Conservation (phyloP, 345 rosid species). For the Pelargonium nanum region DNA sequence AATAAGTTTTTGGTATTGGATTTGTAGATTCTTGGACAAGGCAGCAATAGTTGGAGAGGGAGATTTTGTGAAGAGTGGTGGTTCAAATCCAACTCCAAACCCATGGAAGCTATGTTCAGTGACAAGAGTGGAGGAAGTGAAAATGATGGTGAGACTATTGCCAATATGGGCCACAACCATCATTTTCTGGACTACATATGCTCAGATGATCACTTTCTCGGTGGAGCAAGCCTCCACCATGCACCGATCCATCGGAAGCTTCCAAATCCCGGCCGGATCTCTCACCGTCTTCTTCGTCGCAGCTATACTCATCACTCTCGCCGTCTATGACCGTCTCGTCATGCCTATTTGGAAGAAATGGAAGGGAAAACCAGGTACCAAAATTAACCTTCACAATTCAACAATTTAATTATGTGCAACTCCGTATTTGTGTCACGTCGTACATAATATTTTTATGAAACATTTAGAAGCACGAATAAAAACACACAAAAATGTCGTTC, state of each 20-base stretch:
- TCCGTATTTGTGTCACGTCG: too few species aligned
- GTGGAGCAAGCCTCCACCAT: constrained; percentile 62
- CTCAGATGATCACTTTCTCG: constrained; percentile 60
- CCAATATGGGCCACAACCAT: constrained; percentile 69
- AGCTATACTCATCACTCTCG: constrained; percentile 40
- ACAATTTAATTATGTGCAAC: too few species aligned
- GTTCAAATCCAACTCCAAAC: constrained; percentile 14
- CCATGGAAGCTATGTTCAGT: constrained; percentile 56
- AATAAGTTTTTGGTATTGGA: too few species aligned
- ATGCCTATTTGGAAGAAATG: constrained; percentile 57
- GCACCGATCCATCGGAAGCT: constrained; percentile 40
- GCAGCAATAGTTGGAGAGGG: constrained; percentile 37
- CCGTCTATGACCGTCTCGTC: constrained; percentile 38
- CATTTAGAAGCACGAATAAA: too few species aligned
- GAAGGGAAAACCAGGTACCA: constrained; percentile 54
- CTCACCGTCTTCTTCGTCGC: constrained; percentile 48
- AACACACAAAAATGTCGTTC: too few species aligned
- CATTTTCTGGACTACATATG: constrained; percentile 50
- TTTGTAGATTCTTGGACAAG: constrained; percentile 50
- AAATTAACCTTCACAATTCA: too few species aligned
- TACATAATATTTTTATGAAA: too few species aligned
- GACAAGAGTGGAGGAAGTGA: constrained; percentile 58
- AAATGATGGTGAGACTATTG: constrained; percentile 42
- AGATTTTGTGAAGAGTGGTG: constrained; percentile 22
- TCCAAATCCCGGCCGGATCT: constrained; percentile 58